Evolutionary conservation across 2,329 filamentous ascomycete species (phyloP), one percentile per base, ranked within the genome.

Genomic region (Uncinocarpus reesii): DNA sequence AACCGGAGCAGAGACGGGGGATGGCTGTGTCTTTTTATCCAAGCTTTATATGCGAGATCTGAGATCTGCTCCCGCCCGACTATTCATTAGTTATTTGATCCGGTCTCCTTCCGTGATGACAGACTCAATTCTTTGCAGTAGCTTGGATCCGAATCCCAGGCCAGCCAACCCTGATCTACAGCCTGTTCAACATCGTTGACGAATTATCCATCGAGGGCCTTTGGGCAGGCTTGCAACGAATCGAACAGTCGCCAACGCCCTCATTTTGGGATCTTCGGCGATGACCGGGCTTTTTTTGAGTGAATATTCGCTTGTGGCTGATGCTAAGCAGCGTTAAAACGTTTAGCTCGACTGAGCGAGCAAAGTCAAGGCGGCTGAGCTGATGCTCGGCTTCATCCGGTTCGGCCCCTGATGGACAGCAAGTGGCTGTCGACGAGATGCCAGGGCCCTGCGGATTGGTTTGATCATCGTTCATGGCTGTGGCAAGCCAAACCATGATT

Each of bases 141-240:
- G 43, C 43, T 46, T 37, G 34, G 26, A 38, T 20, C 15, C 24
- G n/a, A 46, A 37, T 46, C 31, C 21, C 20, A 43, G 3, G n/a
- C 26, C n/a, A 24, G 10, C 38, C 16, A 21, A 16, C 7, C 21
- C n/a, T 3, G 43, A 46, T 38, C 43, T 38, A 21, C 34, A 24
- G 11, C 15, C 23, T 20, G 32, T 46, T 46, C 23, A 46, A 38
- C 23, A 38, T 20, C 16, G 42, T 20, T 13, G 34, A 21, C 43
- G 34, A 46, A 46, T 46, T 36, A 31, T 10, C 11, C 34, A 15
- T 15, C 21, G 31, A 36, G n/a, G 13, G 3, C 11, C 7, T n/a
- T n/a, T 10, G 11, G 7, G 10, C 11, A 42, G 16, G 3, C 16
- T 15, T n/a, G n/a, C 32, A 7, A 21, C 20, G 23, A 21, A 20